Evolutionary conservation across 768 basidiomycete genomes (phyloP), one percentile per base, ranked within the genome.

Genomic region (Kwoniella bestiolae): DNA sequence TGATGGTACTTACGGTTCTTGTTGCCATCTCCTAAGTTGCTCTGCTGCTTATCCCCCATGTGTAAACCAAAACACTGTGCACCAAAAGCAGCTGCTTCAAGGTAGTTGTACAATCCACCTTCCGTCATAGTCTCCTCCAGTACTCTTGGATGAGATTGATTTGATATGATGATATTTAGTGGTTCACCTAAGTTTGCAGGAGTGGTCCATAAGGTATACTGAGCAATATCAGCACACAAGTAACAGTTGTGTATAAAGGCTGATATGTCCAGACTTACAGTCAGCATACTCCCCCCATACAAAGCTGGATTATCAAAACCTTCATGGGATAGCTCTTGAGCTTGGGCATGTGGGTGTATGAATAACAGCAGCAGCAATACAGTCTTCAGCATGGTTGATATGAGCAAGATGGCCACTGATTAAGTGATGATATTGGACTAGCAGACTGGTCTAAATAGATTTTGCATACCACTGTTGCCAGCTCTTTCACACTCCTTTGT

Each of bases 91-190:
- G 65, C 52, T 16, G 59, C 60, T 41, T 58, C 65, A 9, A 72
- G 25, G 52, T 58, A 72, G 41, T 63, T 68, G 53, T 68, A 72
- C n/a, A 72, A 18, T 4, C 70, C 70, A 38, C 70, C 70, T 11
- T 68, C 46, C 7, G 21, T 7, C 55, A 59, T 63, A 5, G 52
- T 63, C 11, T 65, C 58, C 21, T 28, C 51, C 29, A 72, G 21
- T 2, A 72, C 70, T 28, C 60, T 41, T 18, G 63, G 63, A 49
- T 64, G 59, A 25, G 63, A 66, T 18, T 53, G 26, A 32, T 57
- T 62, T 7, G 64, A 63, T 18, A 72, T 68, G 52, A 72, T 72
- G 26, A 68, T 34, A 28, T 72, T 72, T 31, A 72, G 21, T n/a
- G 70, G 70, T 58, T 72, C 70, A 0, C 56, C 57, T 8, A 65